Evolutionary conservation across 768 basidiomycete species (phyloP).

Genomic region (Tulasnella sp.): DNA sequence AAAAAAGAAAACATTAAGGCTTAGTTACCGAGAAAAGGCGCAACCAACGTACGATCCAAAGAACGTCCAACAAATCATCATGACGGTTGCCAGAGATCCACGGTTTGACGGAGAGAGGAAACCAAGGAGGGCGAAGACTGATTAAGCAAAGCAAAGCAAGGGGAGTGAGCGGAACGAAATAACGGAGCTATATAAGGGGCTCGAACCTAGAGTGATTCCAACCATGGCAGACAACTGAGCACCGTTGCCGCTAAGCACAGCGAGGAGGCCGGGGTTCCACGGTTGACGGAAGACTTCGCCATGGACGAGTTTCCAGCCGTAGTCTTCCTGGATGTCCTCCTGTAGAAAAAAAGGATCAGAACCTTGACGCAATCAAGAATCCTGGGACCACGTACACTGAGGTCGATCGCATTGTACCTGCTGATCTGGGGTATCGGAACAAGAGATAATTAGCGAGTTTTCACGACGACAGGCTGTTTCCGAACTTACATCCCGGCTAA

Average conservation of each 20-base stretch:
- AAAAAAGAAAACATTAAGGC: not conserved
- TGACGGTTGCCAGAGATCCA: constrained; percentile 84
- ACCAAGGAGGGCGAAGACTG: constrained; percentile 84
- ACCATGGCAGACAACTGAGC: constrained; percentile 80
- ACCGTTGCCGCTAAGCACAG: constrained; percentile 85
- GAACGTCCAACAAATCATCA: constrained; percentile 90
- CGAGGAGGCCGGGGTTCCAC: constrained; percentile 58
- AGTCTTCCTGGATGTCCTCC: constrained; percentile 97
- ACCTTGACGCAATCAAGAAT: not conserved
- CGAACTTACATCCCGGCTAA: constrained; percentile 68
- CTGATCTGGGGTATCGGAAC: constrained; percentile 42
- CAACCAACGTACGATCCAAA: constrained; percentile 58
- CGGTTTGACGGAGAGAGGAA: constrained; percentile 95
- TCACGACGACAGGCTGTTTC: not conserved
- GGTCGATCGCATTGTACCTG: constrained; percentile 89
- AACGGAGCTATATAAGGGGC: not conserved
- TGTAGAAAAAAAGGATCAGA: constrained; percentile 23
- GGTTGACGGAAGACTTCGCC: constrained; percentile 93
- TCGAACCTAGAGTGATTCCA: constrained; percentile 66
- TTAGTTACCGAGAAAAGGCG: not conserved
- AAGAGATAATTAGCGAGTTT: not conserved
- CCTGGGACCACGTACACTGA: constrained; percentile 46
- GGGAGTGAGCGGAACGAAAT: not conserved
- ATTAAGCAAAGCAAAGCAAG: not conserved
- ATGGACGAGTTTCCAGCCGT: constrained; percentile 96